Evolutionary conservation across 2,329 filamentous ascomycete genomes (phyloP), one percentile per base, ranked within the genome.

Genomic region (Sordariomycetes sp.): DNA sequence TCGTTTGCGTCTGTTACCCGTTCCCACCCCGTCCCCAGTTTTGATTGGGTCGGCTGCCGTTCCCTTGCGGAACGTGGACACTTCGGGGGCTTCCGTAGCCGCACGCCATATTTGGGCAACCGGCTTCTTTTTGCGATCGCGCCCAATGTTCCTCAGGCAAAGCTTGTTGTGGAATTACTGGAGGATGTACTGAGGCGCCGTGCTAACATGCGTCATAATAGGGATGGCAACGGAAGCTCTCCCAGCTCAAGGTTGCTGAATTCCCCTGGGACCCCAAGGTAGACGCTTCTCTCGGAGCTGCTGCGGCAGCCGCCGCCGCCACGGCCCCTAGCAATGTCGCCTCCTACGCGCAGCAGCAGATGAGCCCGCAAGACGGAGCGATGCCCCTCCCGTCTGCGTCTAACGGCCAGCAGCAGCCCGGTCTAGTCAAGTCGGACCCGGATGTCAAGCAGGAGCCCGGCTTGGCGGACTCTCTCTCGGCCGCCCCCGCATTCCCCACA

Each of bases 171-270:
- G n/a, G 5, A 17, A 15, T 17, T 45, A n/a, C n/a, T 45, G 6
- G 17, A 50, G 22, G 15, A 50, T 13, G n/a, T 20, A 22, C n/a
- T 22, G 12, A 10, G 8, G n/a, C 20, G 10, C n/a, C 12, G n/a
- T 32, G 35, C 36, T 54, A 32, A 52, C 53, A 7, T 35, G 5
- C 17, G 55, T 8, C 59, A 62, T 50, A 57, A 53, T 65, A 97
- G 91, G 89, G 86, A 74, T 99, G 94, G 94, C 91, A 97, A 76
- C 79, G 85, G 65, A 96, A 95, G 72, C 79, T 99, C 39, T 87
- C 91, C 1, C 83, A 84, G 63, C 84, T 95, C 62, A 84, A 87
- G 62, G 86, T 97, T 60, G 94, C 94, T 59, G 77, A 82, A 58
- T 96, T 97, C 69, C 92, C 94, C 12, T 99, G 94, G 94, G 94